These are phyloP conservation scores for Pleurotus citrinopileatus DNA, from an alignment of 768 basidiomycete genomes.

Conservation along the genomic window DNA sequence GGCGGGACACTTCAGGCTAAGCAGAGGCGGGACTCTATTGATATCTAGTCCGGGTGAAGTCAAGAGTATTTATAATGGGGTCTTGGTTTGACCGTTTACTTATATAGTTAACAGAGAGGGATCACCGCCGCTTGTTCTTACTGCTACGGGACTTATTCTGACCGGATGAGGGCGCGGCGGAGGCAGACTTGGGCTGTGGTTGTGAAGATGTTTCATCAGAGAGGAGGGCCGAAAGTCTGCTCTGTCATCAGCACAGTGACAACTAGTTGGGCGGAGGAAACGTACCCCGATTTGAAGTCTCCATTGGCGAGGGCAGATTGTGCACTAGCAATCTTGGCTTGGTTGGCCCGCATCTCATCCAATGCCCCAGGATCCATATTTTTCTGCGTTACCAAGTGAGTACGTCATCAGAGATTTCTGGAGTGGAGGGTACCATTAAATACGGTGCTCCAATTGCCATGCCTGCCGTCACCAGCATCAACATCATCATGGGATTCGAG, in stretches of 20 bases:
- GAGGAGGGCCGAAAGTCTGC: conserved; percentile 7
- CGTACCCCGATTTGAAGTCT: conserved; percentile 57
- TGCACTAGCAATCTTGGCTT: conserved; percentile 50
- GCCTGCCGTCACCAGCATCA: conserved; percentile 64
- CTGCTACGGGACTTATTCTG: conserved; percentile 9
- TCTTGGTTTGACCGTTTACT: too few relatives aligned
- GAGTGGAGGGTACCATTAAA: conserved; percentile 51
- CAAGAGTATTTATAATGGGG: too few relatives aligned
- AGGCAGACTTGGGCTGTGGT: background rate
- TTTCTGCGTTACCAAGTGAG: conserved; percentile 53
- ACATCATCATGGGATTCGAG: conserved; percentile 81
- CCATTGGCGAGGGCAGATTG: conserved; percentile 59
- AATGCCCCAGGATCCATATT: conserved; percentile 71
- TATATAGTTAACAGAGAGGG: background rate
- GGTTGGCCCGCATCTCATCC: conserved; percentile 61
- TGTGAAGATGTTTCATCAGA: background rate
- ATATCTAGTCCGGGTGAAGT: too few relatives aligned
- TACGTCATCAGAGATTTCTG: conserved; percentile 11
- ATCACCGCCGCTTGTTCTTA: conserved; percentile 5
- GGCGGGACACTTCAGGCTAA: too few relatives aligned
- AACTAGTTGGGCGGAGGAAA: background rate
- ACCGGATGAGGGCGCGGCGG: background rate
- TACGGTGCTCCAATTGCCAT: conserved; percentile 77
- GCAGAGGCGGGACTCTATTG: too few relatives aligned
- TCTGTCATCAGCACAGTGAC: background rate